Percentiles rank a stretch among this genome's conserved stretches.
Conservation (phyloP, 306 rosid species). For the Pueraria montana region DNA sequence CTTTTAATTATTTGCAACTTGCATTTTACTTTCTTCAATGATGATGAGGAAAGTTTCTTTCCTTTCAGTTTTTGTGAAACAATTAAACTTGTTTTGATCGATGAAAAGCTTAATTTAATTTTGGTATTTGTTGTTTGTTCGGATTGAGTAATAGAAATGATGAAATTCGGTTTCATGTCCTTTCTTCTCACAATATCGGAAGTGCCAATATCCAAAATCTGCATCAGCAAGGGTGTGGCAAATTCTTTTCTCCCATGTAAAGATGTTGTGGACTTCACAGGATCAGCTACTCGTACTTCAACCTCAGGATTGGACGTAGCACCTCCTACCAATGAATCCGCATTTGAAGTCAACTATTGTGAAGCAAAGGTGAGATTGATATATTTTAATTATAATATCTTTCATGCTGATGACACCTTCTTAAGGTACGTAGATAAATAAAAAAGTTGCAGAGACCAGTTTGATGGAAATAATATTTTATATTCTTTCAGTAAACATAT, state of each 20-base stretch:
- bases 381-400: too few relatives aligned
- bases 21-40: background rate
- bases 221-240: conserved; percentile 54
- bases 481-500: background rate
- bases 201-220: conserved; percentile 70
- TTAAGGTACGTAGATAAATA: background rate
- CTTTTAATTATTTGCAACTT: conserved; percentile 10
- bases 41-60: background rate
- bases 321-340: background rate
- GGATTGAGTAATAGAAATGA: conserved; percentile 56
- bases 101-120: conserved; percentile 3
- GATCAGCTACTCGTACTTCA: conserved; percentile 35
- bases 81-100: background rate
- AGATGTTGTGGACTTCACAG: conserved; percentile 36
- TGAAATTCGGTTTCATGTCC: conserved; percentile 70
- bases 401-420: background rate
- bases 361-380: conserved; percentile 60
- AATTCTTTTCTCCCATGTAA: conserved; percentile 65
- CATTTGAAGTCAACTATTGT: conserved; percentile 47
- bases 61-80: background rate
- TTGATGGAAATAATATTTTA: background rate
- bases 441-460: background rate
- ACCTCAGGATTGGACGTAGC: conserved; percentile 25
- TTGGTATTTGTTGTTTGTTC: background rate
- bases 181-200: conserved; percentile 63